phyloP scores from a whole-genome alignment of 164 flowering plant genomes.

The Litsea cubeba region DNA sequence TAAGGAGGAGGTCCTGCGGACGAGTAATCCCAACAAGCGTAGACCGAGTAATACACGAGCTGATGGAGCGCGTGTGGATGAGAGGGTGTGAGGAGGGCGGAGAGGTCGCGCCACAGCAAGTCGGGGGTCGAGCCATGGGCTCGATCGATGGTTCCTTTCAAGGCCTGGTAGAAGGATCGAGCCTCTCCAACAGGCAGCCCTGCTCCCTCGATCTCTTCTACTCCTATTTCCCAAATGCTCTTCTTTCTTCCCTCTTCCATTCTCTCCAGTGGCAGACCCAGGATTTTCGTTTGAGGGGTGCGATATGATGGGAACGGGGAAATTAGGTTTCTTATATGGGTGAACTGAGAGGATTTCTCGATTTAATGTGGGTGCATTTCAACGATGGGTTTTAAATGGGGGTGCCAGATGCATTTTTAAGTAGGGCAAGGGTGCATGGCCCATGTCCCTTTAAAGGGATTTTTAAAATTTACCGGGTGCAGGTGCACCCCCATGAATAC shows the following conservation, averaged over 20 bases:
- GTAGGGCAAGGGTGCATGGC: too few species aligned
- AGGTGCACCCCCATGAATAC: too few species aligned
- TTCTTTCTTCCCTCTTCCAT: background rate
- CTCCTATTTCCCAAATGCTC: conserved; percentile 34
- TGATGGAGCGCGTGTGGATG: conserved; percentile 76
- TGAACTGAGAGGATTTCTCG: too few species aligned
- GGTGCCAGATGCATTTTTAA: too few species aligned
- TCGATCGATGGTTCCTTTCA: conserved; percentile 24
- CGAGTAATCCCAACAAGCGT: conserved; percentile 54
- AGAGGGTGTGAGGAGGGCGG: conserved; percentile 53
- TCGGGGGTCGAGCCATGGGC: conserved; percentile 23
- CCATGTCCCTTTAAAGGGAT: too few species aligned
- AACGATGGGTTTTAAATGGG: too few species aligned
- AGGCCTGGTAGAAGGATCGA: conserved; percentile 20
- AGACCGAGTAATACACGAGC: conserved; percentile 72
- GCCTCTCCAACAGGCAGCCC: conserved; percentile 58
- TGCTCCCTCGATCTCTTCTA: conserved; percentile 43
- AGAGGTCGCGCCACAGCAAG: conserved; percentile 47
- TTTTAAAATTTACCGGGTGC: too few species aligned
- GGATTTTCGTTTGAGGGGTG: too few species aligned
- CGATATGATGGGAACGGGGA: too few species aligned
- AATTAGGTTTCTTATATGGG: too few species aligned
- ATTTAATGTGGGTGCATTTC: too few species aligned
- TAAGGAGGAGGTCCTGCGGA: conserved; percentile 70
- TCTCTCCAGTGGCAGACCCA: too few species aligned